Conservation (phyloP, 2,329 filamentous ascomycete genomes). For the Claviceps digitariae region DNA sequence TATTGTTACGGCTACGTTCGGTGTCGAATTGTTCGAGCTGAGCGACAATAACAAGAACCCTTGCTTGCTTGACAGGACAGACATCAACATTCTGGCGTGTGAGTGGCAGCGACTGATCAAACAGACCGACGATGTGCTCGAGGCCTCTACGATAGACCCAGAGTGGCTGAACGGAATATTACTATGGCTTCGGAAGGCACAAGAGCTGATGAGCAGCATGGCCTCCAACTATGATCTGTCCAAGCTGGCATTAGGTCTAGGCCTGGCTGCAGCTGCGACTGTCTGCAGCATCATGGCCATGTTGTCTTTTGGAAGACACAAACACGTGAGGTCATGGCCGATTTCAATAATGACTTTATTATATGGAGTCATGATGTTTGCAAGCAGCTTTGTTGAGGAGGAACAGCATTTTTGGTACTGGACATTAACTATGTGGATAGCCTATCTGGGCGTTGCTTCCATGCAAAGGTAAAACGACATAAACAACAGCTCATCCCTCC, state of each 20-base stretch:
- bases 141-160: conserved; percentile 17
- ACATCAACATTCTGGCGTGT: conserved; percentile 51
- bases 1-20: conserved; percentile 63
- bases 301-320: conserved; percentile 4
- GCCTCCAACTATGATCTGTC: conserved; percentile 82
- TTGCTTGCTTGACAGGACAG: conserved; percentile 19
- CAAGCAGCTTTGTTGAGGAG: conserved; percentile 94
- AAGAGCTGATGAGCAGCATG: conserved; percentile 71
- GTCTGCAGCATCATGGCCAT: conserved; percentile 8
- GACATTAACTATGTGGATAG: conserved; percentile 58
- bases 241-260: conserved; percentile 39
- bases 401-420: conserved; percentile 99
- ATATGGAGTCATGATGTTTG: conserved; percentile 90
- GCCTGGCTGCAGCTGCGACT: conserved; percentile 20
- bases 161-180: conserved; percentile 31
- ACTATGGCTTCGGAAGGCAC: conserved; percentile 56
- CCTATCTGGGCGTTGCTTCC: conserved; percentile 35
- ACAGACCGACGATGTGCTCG: conserved; percentile 12
- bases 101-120: conserved; percentile 40
- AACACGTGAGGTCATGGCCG: conserved; percentile 28
- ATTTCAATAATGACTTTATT: conserved; percentile 30
- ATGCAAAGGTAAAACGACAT: conserved; percentile 22
- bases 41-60: conserved; percentile 19
- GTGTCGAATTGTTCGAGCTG: conserved; percentile 28
- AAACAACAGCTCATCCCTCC: neutral